Evolutionary conservation across 2,329 filamentous ascomycete genomes (phyloP).

Genomic region (Oidium heveae): DNA sequence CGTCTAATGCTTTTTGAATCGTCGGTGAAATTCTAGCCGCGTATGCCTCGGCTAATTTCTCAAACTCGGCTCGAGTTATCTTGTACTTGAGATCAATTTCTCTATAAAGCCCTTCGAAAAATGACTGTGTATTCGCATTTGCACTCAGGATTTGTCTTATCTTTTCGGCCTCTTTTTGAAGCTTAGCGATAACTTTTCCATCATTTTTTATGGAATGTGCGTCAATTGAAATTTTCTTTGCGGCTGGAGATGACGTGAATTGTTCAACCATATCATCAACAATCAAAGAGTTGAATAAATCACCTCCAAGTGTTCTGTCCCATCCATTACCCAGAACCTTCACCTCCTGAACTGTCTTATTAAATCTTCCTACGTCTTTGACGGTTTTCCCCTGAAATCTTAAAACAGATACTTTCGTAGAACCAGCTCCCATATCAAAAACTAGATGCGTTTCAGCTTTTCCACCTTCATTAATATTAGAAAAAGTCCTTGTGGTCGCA

Average conservation of each 20-base stretch:
- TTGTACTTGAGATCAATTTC: conserved; percentile 89
- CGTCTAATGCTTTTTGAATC: conserved; percentile 48
- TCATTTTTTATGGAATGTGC: conserved; percentile 41
- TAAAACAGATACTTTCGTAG: conserved; percentile 69
- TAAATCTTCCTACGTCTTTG: conserved; percentile 79
- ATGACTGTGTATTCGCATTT: conserved; percentile 56
- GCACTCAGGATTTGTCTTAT: conserved; percentile 77
- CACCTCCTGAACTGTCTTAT: conserved; percentile 95
- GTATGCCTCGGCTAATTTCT: conserved; percentile 46
- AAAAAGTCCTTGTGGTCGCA: conserved; percentile 74
- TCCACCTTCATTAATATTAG: conserved; percentile 53
- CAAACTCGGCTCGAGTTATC: conserved; percentile 55
- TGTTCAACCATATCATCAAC: conserved; percentile 68
- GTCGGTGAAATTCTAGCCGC: conserved; percentile 41
- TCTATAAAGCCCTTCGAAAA: conserved; percentile 74
- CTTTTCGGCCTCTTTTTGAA: conserved; percentile 82
- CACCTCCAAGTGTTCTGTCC: conserved; percentile 75
- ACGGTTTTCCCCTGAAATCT: conserved; percentile 72
- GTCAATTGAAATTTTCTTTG: conserved; percentile 37
- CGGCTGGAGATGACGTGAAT: conserved; percentile 45
- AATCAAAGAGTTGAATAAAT: conserved; percentile 68
- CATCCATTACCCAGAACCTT: conserved; percentile 66
- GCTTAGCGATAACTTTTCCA: conserved; percentile 64
- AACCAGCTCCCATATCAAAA: conserved; percentile 95
- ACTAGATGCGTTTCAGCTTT: conserved; percentile 82